Evolutionary conservation across 768 basidiomycete genomes (phyloP), one percentile per base, ranked within the genome.

Genomic region (Leucosporidium yakuticum): DNA sequence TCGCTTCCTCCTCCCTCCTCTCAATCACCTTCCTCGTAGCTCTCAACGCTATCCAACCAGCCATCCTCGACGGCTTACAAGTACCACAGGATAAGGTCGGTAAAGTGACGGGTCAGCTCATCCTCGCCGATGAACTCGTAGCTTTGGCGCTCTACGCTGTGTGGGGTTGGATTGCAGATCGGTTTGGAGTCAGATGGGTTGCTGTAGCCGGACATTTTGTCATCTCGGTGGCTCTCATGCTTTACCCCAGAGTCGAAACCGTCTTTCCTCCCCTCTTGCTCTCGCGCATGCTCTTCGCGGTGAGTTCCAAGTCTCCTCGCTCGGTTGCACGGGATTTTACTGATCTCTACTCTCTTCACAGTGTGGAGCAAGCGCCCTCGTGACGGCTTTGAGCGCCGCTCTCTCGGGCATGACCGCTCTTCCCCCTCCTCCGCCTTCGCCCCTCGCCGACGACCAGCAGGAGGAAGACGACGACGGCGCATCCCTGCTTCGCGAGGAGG

Each of bases 61-160:
- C 27, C 69, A 19, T 64, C 70, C 57, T 36, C 63, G 27, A 8
- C 39, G 2, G 48, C 14, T 15, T 69, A 12, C 4, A 48, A 14
- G 53, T 66, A n/a, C 59, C 66, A 2, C 11, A 49, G 2, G 29
- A 29, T 4, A 2, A 14, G 15, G 23, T 55, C 7, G 68, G 70
- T 2, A 32, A 36, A 17, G 23, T 68, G 6, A 66, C 65, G 6
- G 66, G 63, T 1, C 60, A 39, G 5, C 56, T 72, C 12, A 63
- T 74, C 59, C 56, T 70, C 53, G 68, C 65, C 23, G 74, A 74
- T 39, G 71, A 74, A 51, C 49, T 73, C 25, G 62, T 67, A 19
- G 69, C 69, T 4, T 53, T 74, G 12, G 31, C 25, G 3, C 27
- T 62, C 8, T 69, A 68, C 47, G 63, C 73, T 39, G 63, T 69